phyloP scores from a whole-genome alignment of 371 early-diverging fungal genomes.

The Zychaea mexicana region DNA sequence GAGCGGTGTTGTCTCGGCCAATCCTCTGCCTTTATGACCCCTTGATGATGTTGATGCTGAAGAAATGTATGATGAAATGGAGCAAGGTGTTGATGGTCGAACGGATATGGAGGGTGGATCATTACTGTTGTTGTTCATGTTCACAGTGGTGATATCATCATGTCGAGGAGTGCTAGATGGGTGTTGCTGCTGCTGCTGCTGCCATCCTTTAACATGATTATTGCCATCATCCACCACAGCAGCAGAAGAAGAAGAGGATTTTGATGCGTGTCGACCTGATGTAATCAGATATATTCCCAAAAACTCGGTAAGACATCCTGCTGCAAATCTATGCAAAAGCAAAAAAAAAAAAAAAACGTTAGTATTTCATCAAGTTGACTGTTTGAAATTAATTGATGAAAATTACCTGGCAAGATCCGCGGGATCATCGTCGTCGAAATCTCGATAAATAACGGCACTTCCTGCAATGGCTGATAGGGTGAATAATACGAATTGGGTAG shows the following conservation, averaged over 20 bases:
- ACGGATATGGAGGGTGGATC: conserved; percentile 13
- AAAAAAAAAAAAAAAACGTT: too few relatives aligned
- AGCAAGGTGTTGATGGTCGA: not conserved
- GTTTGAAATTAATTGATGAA: too few relatives aligned
- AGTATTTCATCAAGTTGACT: too few relatives aligned
- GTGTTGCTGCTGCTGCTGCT: not conserved
- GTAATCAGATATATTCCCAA: conserved; percentile 76
- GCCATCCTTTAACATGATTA: not conserved
- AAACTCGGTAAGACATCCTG: conserved; percentile 69
- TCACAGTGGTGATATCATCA: too few relatives aligned
- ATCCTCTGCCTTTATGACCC: not conserved
- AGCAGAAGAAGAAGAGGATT: not conserved
- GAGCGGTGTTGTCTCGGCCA: conserved; percentile 5
- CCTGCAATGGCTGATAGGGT: conserved; percentile 78
- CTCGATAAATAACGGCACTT: conserved; percentile 70
- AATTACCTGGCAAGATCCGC: conserved; percentile 16
- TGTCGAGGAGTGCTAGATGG: not conserved
- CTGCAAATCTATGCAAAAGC: conserved; percentile 54
- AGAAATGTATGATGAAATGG: not conserved
- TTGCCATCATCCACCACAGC: not conserved
- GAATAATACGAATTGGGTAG: conserved; percentile 81
- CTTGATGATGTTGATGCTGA: conserved; percentile 1
- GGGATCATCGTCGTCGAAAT: conserved; percentile 56
- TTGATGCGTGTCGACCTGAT: conserved; percentile 31
- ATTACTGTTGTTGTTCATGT: too few relatives aligned